Percentiles rank a stretch among this genome's conserved stretches.
Evolutionary conservation across 1,139 yeast genomes (phyloP).

Genomic region (Ogataea hybrid): DNA sequence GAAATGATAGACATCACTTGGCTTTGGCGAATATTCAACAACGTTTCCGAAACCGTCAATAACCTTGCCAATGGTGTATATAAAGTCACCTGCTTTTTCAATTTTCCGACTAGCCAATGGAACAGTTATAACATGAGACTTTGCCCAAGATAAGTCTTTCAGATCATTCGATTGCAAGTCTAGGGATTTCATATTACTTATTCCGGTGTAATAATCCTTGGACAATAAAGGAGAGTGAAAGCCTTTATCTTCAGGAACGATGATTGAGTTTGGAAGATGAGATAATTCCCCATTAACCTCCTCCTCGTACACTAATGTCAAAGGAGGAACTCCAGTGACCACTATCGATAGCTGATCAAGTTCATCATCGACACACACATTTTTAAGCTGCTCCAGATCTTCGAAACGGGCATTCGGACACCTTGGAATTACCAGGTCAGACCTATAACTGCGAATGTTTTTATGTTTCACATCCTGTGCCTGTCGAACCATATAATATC

Average conservation of each 20-base stretch:
- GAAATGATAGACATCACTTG: slow-evolving; percentile 46
- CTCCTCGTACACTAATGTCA: slow-evolving; percentile 59
- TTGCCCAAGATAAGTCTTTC: slow-evolving; percentile 51
- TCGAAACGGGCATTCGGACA: slow-evolving; percentile 72
- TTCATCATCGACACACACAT: slow-evolving; percentile 64
- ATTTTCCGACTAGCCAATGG: slow-evolving; percentile 46
- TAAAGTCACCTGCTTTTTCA: slow-evolving; percentile 55
- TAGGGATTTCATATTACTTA: slow-evolving; percentile 12
- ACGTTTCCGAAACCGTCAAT: slow-evolving; percentile 75
- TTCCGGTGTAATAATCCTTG: slow-evolving; percentile 26
- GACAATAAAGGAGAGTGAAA: slow-evolving; percentile 39
- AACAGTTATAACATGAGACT: slow-evolving; percentile 44
- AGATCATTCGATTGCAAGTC: slow-evolving; percentile 34
- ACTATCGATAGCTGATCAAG: slow-evolving; percentile 43
- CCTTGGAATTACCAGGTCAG: slow-evolving; percentile 63
- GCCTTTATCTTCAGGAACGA: slow-evolving; percentile 29
- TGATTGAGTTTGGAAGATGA: slow-evolving; percentile 26
- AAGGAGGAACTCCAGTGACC: slow-evolving; percentile 74
- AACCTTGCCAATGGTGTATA: slow-evolving; percentile 64
- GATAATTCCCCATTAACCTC: slow-evolving; percentile 43
- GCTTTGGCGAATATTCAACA: slow-evolving; percentile 48
- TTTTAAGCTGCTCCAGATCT: slow-evolving; percentile 31
- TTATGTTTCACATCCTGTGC: slow-evolving; percentile 67
- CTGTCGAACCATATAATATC: slow-evolving; percentile 64
- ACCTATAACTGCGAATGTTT: slow-evolving; percentile 60